Conservation (phyloP, 1,284 basidiomycete species). For the Melanopsichium pennsylvanicum region DNA sequence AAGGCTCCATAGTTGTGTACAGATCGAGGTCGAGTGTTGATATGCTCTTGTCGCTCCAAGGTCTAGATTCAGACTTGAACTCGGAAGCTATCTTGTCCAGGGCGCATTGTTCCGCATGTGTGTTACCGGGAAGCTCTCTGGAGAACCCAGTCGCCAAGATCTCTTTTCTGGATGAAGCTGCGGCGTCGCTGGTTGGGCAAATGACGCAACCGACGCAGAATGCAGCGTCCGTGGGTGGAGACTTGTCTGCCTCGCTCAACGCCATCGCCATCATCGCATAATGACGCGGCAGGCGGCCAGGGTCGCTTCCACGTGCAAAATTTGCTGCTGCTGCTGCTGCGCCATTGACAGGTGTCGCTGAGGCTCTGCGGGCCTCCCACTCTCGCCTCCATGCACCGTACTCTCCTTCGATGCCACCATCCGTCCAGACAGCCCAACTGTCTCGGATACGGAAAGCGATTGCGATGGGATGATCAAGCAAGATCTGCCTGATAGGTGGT, state of each 20-base stretch:
- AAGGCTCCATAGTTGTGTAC: conserved; percentile 97
- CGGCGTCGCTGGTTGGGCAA: conserved; percentile 67
- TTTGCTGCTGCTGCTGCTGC: conserved; percentile 20
- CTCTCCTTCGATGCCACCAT: conserved; percentile 75
- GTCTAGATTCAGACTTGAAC: conserved; percentile 3
- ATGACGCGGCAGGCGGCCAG: conserved; percentile 35
- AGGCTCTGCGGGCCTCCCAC: conserved; percentile 65
- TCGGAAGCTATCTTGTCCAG: conserved; percentile 74
- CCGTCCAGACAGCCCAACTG: conserved; percentile 80
- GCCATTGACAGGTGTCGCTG: conserved; percentile 41
- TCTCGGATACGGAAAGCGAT: conserved; percentile 77
- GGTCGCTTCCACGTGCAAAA: conserved; percentile 5
- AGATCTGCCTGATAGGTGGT: conserved; percentile 67
- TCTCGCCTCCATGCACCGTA: conserved; percentile 73
- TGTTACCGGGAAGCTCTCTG: conserved; percentile 88
- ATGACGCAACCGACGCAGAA: conserved; percentile 95
- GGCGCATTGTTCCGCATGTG: conserved; percentile 96
- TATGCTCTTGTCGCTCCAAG: not conserved
- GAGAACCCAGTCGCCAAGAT: conserved; percentile 85
- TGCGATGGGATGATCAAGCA: conserved; percentile 73
- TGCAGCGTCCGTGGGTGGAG: conserved; percentile 77
- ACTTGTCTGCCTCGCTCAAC: conserved; percentile 77
- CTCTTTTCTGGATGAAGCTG: not conserved
- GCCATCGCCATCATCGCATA: conserved; percentile 73
- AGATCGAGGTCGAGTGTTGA: conserved; percentile 71